Evolutionary conservation across 1,284 basidiomycete genomes (phyloP).

Genomic region (Rhodofomes roseus): DNA sequence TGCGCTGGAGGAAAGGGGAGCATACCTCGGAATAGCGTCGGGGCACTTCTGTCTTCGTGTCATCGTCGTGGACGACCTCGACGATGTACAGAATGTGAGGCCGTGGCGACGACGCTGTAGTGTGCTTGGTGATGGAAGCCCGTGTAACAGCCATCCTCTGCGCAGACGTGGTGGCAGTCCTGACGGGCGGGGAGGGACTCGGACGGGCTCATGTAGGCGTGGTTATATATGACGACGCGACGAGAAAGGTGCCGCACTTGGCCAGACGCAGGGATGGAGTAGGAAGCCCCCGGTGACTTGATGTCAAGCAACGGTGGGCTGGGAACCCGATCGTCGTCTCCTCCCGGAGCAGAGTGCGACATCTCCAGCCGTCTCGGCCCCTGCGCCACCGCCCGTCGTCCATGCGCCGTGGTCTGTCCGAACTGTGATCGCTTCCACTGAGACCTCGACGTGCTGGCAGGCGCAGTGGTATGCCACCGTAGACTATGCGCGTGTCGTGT

Average conservation of each 20-base stretch:
- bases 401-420: not conserved
- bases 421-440: not conserved
- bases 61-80: slow-evolving; percentile 32
- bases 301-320: not conserved
- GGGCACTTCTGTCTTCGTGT: slow-evolving; percentile 30
- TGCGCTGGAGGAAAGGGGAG: slow-evolving; percentile 9
- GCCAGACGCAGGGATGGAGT: not conserved
- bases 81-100: slow-evolving; percentile 49
- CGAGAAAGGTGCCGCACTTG: too few species aligned
- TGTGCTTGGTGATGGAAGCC: slow-evolving; percentile 39
- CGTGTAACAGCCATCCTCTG: slow-evolving; percentile 15
- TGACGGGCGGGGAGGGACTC: not conserved
- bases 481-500: too few species aligned
- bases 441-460: not conserved
- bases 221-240: not conserved
- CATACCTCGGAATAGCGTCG: slow-evolving; percentile 50
- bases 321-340: not conserved
- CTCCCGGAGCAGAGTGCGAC: not conserved
- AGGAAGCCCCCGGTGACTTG: not conserved
- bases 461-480: too few species aligned
- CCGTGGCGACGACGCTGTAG: slow-evolving; percentile 45
- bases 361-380: not conserved
- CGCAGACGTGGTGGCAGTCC: too few species aligned
- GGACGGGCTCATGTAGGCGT: not conserved
- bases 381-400: not conserved